These are phyloP conservation scores for Dysphania ambrosioides DNA, from an alignment of 148 eudicot species.

Conservation along the genomic window DNA sequence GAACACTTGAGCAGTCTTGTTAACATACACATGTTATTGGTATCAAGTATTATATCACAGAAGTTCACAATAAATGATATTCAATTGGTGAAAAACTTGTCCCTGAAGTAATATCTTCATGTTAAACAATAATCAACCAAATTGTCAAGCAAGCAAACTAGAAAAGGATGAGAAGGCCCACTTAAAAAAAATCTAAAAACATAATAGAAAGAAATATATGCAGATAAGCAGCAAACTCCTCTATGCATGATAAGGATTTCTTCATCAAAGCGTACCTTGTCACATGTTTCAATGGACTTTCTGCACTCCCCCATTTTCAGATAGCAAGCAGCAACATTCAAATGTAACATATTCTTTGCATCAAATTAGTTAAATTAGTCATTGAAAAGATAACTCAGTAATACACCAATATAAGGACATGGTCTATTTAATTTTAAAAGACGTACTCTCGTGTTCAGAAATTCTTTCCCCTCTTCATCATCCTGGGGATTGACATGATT, in stretches of 20 bases:
- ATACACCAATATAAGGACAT: neutral
- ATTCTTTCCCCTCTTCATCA: constrained; percentile 93
- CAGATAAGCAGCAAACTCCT: neutral
- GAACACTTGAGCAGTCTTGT: neutral
- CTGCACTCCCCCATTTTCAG: constrained; percentile 88
- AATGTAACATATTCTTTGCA: constrained; percentile 71
- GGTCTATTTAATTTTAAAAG: constrained; percentile 7
- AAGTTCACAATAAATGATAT: neutral
- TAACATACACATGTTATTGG: neutral
- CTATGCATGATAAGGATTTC: neutral
- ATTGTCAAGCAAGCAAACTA: neutral
- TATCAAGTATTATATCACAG: neutral
- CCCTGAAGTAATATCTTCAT: neutral
- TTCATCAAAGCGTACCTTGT: constrained; percentile 51
- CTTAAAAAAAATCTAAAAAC: too few relatives aligned
- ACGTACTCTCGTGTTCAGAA: constrained; percentile 75
- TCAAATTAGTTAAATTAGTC: constrained; percentile 8
- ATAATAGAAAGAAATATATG: neutral
- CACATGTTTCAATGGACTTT: constrained; percentile 88
- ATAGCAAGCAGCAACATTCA: constrained; percentile 94
- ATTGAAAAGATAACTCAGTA: neutral
- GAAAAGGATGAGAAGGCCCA: neutral
- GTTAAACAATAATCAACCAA: neutral
- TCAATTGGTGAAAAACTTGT: neutral
- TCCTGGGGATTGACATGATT: constrained; percentile 95